phyloP scores from a whole-genome alignment of 2,329 filamentous ascomycete genomes.

The Pyricularia sp. region DNA sequence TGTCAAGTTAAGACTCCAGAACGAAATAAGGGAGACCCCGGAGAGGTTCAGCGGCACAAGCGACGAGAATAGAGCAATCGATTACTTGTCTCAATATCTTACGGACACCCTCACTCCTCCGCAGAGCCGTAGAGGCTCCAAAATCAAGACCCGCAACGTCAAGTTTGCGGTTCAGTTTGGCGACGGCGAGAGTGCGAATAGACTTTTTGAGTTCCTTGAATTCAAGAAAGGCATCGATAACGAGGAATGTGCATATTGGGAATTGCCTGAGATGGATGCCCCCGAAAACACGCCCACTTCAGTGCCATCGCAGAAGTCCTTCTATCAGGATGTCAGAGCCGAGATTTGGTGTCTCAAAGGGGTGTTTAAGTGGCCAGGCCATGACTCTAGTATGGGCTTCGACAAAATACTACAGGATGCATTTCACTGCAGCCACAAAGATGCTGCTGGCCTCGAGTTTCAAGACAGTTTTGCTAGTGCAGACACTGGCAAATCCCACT shows the following conservation, averaged over 20 bases:
- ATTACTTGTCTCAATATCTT: conserved; percentile 18
- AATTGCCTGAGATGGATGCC: conserved; percentile 12
- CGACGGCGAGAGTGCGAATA: conserved; percentile 26
- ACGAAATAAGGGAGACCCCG: conserved; percentile 30
- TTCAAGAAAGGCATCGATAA: conserved; percentile 28
- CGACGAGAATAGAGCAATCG: conserved; percentile 21
- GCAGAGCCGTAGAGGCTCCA: conserved; percentile 12
- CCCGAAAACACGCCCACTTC: conserved; percentile 17
- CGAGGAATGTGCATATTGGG: conserved; percentile 25
- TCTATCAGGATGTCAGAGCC: conserved; percentile 34
- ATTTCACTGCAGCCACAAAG: conserved; percentile 6
- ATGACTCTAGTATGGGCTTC: background rate
- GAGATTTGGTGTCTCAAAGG: conserved; percentile 20
- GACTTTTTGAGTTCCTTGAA: conserved; percentile 34
- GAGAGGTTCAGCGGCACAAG: conserved; percentile 29
- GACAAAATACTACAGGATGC: conserved; percentile 7
- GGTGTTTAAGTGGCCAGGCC: background rate
- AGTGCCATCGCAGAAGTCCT: conserved; percentile 29
- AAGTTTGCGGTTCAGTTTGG: conserved; percentile 41
- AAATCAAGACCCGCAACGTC: conserved; percentile 43
- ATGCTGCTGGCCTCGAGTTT: background rate
- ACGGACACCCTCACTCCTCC: background rate
- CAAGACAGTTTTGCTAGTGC: background rate
- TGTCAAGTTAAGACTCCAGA: conserved; percentile 25
- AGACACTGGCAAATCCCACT: conserved; percentile 6